phyloP scores from a whole-genome alignment of 73 alveolate genomes.

The Paraurostyla sp. region DNA sequence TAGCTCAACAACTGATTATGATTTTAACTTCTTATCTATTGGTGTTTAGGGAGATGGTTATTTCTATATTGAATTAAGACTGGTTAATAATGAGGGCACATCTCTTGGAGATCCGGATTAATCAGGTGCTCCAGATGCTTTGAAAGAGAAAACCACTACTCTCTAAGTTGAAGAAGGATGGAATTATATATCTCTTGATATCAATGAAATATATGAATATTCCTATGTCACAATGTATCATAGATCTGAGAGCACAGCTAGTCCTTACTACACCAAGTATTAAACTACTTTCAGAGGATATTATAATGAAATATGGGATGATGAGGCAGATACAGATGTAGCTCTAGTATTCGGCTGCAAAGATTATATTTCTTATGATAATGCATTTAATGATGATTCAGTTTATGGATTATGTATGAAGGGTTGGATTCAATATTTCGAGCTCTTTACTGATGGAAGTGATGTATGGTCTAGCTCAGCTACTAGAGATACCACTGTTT shows the following conservation, averaged over 20 bases:
- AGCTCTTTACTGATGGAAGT: not conserved
- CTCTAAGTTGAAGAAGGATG: slow-evolving; percentile 30
- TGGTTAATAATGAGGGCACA: not conserved
- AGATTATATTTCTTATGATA: not conserved
- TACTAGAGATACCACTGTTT: not conserved
- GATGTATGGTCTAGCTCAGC: not conserved
- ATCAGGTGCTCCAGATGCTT: no score
- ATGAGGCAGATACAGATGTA: slow-evolving; percentile 6
- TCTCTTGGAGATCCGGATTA: no score
- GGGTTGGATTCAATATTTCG: slow-evolving; percentile 28
- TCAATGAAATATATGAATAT: slow-evolving; percentile 13
- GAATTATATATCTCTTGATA: slow-evolving; percentile 31
- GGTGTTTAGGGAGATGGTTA: slow-evolving; percentile 60
- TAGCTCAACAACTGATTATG: not conserved
- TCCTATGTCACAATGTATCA: slow-evolving; percentile 42
- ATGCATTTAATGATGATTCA: slow-evolving; percentile 9
- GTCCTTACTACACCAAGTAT: slow-evolving; percentile 27
- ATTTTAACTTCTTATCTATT: not conserved
- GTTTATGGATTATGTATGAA: slow-evolving; percentile 40
- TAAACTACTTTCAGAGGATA: slow-evolving; percentile 23
- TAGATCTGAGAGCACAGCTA: slow-evolving; percentile 18
- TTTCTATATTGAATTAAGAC: slow-evolving; percentile 7
- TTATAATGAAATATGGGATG: not conserved
- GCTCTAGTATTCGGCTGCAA: slow-evolving; percentile 20
- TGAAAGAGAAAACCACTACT: slow-evolving; percentile 36